These are phyloP conservation scores for Apiospora marii DNA, from an alignment of 2,329 filamentous ascomycete genomes.

Conservation along the genomic window DNA sequence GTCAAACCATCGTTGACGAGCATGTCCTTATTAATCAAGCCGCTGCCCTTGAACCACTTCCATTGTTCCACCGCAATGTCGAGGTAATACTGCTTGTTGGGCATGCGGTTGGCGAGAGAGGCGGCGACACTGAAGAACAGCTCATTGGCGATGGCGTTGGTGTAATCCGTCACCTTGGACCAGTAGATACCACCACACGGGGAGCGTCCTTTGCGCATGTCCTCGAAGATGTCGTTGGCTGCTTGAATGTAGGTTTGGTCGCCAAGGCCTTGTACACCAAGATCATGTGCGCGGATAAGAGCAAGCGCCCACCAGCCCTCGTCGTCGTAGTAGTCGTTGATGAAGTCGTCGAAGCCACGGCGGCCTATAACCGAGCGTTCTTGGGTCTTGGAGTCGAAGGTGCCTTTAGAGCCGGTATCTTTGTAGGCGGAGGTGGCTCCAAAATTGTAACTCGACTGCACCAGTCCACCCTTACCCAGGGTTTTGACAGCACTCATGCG, in stretches of 20 bases:
- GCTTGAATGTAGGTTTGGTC: constrained; percentile 55
- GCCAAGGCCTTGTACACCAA: constrained; percentile 45
- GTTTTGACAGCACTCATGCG: constrained; percentile 8
- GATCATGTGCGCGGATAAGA: constrained; percentile 60
- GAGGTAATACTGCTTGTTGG: constrained; percentile 50
- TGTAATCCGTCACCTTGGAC: constrained; percentile 59
- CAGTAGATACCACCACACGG: constrained; percentile 64
- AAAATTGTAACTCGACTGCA: neutral
- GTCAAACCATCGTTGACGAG: constrained; percentile 63
- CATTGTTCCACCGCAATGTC: constrained; percentile 56
- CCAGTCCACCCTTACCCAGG: neutral
- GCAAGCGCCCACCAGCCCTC: constrained; percentile 70
- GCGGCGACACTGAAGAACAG: constrained; percentile 61
- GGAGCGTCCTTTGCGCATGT: constrained; percentile 55
- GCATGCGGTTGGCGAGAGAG: constrained; percentile 58
- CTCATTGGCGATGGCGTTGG: constrained; percentile 64
- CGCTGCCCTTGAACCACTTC: constrained; percentile 59
- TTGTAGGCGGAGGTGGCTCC: constrained; percentile 23
- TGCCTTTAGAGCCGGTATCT: constrained; percentile 21
- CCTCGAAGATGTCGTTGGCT: constrained; percentile 58
- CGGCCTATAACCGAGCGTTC: constrained; percentile 32
- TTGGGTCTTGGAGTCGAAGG: too few species aligned
- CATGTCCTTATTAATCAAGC: constrained; percentile 58
- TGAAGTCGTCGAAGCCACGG: constrained; percentile 53
- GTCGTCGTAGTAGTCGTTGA: constrained; percentile 67